A percentile compares a stretch with the other conserved stretches of the same genome.
These are phyloP conservation scores for Digitaria exilis DNA, from an alignment of 202 grass and related monocot genomes.

Conservation along the genomic window DNA sequence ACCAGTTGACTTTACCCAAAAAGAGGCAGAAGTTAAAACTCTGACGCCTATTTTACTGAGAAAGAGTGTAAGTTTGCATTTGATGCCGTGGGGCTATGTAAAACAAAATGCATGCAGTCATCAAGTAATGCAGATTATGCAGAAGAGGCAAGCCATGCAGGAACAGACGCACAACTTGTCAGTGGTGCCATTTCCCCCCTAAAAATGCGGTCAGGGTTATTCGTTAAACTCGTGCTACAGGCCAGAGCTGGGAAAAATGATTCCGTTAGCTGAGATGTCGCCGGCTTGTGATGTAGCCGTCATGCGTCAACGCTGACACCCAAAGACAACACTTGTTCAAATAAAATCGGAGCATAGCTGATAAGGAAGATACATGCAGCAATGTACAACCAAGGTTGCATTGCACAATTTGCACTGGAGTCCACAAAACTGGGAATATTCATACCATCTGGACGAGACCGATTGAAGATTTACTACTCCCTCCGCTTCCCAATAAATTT, in stretches of 20 bases:
- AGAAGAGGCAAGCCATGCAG: background rate
- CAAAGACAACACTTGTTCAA: slow-evolving; percentile 7
- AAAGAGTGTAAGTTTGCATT: slow-evolving; percentile 1
- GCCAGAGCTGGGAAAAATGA: slow-evolving; percentile 55
- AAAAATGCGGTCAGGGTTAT: slow-evolving; percentile 1
- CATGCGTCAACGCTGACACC: slow-evolving; percentile 27
- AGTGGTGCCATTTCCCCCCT: background rate
- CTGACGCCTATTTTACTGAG: background rate
- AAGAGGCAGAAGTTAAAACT: background rate
- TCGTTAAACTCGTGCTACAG: background rate
- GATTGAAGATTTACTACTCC: no score
- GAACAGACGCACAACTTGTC: background rate
- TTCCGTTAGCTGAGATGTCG: slow-evolving; percentile 58
- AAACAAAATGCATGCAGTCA: background rate
- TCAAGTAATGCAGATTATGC: background rate
- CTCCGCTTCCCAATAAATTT: no score
- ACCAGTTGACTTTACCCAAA: background rate
- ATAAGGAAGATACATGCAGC: background rate
- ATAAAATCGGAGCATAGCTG: background rate
- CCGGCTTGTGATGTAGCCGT: slow-evolving; percentile 26
- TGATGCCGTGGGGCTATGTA: background rate
- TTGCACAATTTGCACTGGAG: background rate
- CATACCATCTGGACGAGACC: background rate
- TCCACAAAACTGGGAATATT: background rate
- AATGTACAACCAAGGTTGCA: background rate